Percentiles rank a stretch among this genome's conserved stretches.
These are phyloP conservation scores for Pseudopediastrum boryanum DNA, from an alignment of 139 green algal genomes.

Conservation along the genomic window DNA sequence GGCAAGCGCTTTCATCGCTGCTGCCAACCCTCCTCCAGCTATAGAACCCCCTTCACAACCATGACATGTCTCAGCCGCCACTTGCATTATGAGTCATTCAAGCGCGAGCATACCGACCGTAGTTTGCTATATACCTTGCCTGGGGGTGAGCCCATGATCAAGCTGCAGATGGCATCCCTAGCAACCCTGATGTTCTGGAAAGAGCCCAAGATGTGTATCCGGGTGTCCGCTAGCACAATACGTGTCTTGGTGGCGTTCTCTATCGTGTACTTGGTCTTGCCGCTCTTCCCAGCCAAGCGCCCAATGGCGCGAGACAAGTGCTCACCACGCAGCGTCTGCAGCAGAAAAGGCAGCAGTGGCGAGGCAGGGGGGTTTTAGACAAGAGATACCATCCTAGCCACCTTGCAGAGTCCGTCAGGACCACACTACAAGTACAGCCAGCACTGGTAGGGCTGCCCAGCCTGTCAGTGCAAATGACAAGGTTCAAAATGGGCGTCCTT, in stretches of 20 bases:
- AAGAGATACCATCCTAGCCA: no score
- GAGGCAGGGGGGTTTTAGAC: no score
- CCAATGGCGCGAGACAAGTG: constrained; percentile 96
- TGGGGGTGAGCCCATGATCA: constrained; percentile 96
- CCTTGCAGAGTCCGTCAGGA: no score
- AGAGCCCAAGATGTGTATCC: constrained; percentile 96
- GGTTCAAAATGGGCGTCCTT: no score
- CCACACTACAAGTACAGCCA: no score
- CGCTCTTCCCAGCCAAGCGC: constrained; percentile 92
- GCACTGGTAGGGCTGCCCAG: no score
- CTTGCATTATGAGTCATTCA: constrained; percentile 55
- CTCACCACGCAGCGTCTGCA: constrained; percentile 96
- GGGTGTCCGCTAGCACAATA: constrained; percentile 96
- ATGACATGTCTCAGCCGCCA: no score
- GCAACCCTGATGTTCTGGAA: constrained; percentile 90
- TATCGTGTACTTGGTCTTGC: constrained; percentile 99
- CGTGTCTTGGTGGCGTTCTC: constrained; percentile 97
- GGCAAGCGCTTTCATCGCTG: no score
- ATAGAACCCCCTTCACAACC: no score
- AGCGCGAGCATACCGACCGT: constrained; percentile 65
- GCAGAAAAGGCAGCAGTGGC: no score
- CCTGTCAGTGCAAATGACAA: no score
- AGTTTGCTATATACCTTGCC: constrained; percentile 98
- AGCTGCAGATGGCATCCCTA: constrained; percentile 85
- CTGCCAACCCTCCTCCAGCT: no score